Conservation (phyloP, 1,284 basidiomycete species). For the Marasmius fiardii region DNA sequence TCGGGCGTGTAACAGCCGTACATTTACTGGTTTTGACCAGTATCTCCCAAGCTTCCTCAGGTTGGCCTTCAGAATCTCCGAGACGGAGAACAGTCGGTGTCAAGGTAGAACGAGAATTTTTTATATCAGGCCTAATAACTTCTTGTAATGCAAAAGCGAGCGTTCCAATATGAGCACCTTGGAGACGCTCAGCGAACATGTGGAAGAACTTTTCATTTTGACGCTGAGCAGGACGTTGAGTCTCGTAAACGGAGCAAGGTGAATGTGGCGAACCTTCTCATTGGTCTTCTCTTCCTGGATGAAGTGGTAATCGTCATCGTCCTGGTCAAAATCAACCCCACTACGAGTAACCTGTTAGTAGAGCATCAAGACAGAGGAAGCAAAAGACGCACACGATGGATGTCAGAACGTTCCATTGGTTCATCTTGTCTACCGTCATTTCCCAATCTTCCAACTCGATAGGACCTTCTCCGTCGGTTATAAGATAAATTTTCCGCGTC, state of each 20-base stretch:
- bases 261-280: constrained; percentile 53
- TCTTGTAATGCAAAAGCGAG: constrained; percentile 70
- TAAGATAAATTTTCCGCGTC: constrained; percentile 76
- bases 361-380: neutral
- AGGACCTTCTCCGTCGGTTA: constrained; percentile 79
- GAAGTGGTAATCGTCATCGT: constrained; percentile 63
- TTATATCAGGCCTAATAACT: constrained; percentile 67
- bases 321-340: constrained; percentile 76
- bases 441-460: constrained; percentile 75
- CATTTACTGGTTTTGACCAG: constrained; percentile 81
- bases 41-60: constrained; percentile 74
- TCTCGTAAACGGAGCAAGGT: neutral
- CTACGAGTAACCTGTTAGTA: constrained; percentile 32
- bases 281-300: constrained; percentile 65
- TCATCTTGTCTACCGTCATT: constrained; percentile 68
- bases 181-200: constrained; percentile 44
- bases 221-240: constrained; percentile 39
- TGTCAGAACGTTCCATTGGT: constrained; percentile 51
- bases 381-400: constrained; percentile 59
- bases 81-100: constrained; percentile 66
- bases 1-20: constrained; percentile 70
- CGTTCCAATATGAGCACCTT: constrained; percentile 60
- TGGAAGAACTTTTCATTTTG: constrained; percentile 79
- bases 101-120: constrained; percentile 64
- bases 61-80: constrained; percentile 64